Base-by-base conservation (phyloP, 805 yeast species). In the Pichia ethanolica region DNA sequence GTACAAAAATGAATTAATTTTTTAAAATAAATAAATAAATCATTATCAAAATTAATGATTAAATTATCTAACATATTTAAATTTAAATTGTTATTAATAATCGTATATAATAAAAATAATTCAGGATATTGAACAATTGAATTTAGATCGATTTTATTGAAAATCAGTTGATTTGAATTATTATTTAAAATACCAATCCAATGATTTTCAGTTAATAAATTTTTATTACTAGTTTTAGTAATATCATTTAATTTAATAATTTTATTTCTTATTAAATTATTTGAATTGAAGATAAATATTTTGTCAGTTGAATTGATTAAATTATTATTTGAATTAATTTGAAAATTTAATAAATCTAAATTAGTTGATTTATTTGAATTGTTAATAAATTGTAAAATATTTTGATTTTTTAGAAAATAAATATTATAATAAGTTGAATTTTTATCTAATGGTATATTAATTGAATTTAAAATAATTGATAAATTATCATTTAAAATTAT, bases 341-440 rank as follows among this genome's bases (percentile, higher is more conserved):
- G 12, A n/a, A 46, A 28, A 36, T 14, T n/a, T 10, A 25, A 5
- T 30, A 54, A 12, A 33, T 50, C 40, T 5, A 56, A 6, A n/a
- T 47, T n/a, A 5, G 39, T 11, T 5, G 33, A n/a, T 5, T n/a
- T 45, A 26, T 30, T 32, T 3, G 10, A 27, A 3, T 20, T 13
- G n/a, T 47, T 32, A 26, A 35, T 41, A 11, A 56, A 44, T 20
- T 52, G 55, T 26, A 59, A 44, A 10, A 35, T 30, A 20, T 50
- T 43, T 26, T 42, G 13, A 14, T 41, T 25, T 28, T 56, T 60
- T 27, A 49, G 38, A 35, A 45, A 52, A 35, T 40, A 54, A 9
- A 35, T 51, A 20, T 5, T 34, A 2, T 34, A 14, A 14, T 9
- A 7, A 25, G 4, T 39, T 12, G 28, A 32, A 25, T 13, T 14